A percentile compares a stretch with the other conserved stretches of the same genome.
Evolutionary conservation across 2,329 filamentous ascomycete genomes (phyloP).

Genomic region (Talaromyces sp.): DNA sequence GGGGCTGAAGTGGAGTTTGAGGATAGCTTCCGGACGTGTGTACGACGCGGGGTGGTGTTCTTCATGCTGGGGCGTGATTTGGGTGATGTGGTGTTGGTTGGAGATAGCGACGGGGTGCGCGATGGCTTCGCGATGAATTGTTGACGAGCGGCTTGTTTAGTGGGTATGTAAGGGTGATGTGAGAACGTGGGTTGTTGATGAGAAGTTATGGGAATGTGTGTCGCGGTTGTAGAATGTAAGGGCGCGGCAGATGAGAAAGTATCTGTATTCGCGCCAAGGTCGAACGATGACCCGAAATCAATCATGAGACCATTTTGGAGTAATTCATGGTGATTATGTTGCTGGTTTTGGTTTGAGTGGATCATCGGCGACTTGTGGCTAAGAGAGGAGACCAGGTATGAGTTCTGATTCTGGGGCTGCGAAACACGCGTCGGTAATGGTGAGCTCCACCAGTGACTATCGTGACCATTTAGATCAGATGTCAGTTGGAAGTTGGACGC

Average conservation of each 20-base stretch:
- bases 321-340: constrained; percentile 31
- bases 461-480: constrained; percentile 37
- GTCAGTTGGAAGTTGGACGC: constrained; percentile 37
- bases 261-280: constrained; percentile 30
- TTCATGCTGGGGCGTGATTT: constrained; percentile 26
- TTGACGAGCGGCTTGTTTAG: constrained; percentile 24
- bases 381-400: constrained; percentile 34
- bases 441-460: constrained; percentile 44
- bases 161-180: constrained; percentile 20
- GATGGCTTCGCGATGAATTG: constrained; percentile 24
- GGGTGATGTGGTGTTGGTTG: constrained; percentile 31
- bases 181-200: constrained; percentile 12
- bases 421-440: constrained; percentile 32
- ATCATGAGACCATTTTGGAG: constrained; percentile 42
- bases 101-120: constrained; percentile 40
- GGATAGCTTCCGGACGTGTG: constrained; percentile 41
- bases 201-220: constrained; percentile 17
- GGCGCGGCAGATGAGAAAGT: constrained; percentile 26
- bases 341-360: constrained; percentile 28
- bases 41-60: constrained; percentile 33
- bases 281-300: constrained; percentile 36
- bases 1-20: constrained; percentile 32
- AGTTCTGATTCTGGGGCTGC: constrained; percentile 37
- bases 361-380: constrained; percentile 28
- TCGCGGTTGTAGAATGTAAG: constrained; percentile 22